Percentiles rank a stretch among this genome's conserved stretches.
Evolutionary conservation across 106 monocot genomes (phyloP).

Genomic region (Dioscorea dumetorum): DNA sequence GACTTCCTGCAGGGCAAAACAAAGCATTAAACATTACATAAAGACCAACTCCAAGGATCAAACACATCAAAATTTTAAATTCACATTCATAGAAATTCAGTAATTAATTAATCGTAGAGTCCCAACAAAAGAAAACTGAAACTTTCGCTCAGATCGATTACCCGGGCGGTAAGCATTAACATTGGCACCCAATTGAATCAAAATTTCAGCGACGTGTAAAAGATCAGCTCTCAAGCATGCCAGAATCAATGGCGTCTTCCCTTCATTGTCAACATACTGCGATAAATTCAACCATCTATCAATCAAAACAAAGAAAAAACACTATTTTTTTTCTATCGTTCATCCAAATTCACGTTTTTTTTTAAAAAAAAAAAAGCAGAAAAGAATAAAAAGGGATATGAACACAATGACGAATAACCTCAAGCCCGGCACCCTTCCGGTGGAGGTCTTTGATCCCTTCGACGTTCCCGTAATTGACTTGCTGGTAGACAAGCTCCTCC

Average conservation of each 20-base stretch:
- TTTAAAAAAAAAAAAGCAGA: too few relatives aligned
- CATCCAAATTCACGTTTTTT: too few relatives aligned
- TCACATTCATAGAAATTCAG: too few relatives aligned
- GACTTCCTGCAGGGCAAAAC: conserved; percentile 37
- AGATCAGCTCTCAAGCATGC: conserved; percentile 70
- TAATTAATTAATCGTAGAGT: too few relatives aligned
- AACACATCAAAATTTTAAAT: too few relatives aligned
- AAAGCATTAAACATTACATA: too few relatives aligned
- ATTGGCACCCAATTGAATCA: conserved; percentile 89
- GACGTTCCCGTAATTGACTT: conserved; percentile 72
- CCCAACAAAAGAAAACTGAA: background rate
- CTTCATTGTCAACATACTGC: conserved; percentile 89
- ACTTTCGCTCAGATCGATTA: conserved; percentile 11
- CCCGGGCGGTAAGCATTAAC: conserved; percentile 91
- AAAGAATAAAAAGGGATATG: too few relatives aligned
- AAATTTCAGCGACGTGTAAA: conserved; percentile 41
- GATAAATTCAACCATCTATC: background rate
- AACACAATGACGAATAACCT: conserved; percentile 11
- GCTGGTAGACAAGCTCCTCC: conserved; percentile 75
- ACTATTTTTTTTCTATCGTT: too few relatives aligned
- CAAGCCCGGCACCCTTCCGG: conserved; percentile 70
- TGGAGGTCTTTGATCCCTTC: conserved; percentile 64
- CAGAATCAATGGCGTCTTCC: conserved; percentile 82
- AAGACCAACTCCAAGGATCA: too few relatives aligned
- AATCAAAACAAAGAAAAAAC: background rate